Base-by-base conservation (phyloP, 495 filamentous ascomycete species). In the Collariella sp. region DNA sequence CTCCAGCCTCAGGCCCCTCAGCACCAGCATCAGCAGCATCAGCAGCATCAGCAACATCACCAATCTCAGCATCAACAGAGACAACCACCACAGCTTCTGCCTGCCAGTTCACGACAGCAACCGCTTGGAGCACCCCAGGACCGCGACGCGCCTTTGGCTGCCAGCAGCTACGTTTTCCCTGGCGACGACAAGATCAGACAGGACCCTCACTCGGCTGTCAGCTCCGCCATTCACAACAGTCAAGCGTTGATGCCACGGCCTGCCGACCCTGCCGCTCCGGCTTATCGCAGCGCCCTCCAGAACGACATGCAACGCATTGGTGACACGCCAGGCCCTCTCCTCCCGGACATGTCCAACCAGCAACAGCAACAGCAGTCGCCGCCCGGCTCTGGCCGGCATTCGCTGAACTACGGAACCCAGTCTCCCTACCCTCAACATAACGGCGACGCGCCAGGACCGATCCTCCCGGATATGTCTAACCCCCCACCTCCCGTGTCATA, bases 311-410 rank as follows among this genome's bases (percentile, higher is more conserved):
- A 58, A 55, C 59, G 59, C 60, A 65, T 59, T 59, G 56, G 60
- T 53, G 59, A 56, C 54, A 41, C 54, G 57, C 53, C 60, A 46
- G 57, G 54, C 34, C 35, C 56, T 26, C 45, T 43, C 50, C 54
- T 54, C 53, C 55, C 62, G 31, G 67, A 66, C 53, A 79, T 79
- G 76, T 78, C 78, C 56, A 73, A 77, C 58, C 49, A 68, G 19
- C 69, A 72, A 42, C 76, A n/a, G n/a, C n/a, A n/a, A n/a, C n/a
- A n/a, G n/a, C n/a, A n/a, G n/a, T n/a, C 71, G 52, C 68, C 67
- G 10, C 60, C 64, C 3, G 72, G 74, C 31, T 70, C 69, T 35
- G 60, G 69, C 42, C 75, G 76, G 59, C 76, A 74, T n/a, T n/a
- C n/a, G n/a, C n/a, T n/a, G n/a, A n/a, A n/a, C n/a, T n/a, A n/a